Conservation (phyloP, 148 eudicot species). For the Chenopodium quinoa region DNA sequence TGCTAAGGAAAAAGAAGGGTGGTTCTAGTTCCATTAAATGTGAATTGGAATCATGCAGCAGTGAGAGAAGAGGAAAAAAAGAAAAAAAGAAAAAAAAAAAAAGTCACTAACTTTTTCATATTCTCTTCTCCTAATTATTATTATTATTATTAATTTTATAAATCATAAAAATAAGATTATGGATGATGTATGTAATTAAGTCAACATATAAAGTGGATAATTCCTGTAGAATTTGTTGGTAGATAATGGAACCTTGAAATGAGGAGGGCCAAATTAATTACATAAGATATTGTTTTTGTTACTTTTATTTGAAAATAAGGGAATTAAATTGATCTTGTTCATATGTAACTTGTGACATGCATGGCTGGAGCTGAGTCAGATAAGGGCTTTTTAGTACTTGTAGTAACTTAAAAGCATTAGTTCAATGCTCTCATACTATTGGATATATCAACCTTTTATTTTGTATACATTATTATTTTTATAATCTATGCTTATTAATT, state of each 20-base stretch:
- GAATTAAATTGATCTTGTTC: not conserved
- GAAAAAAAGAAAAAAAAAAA: not conserved
- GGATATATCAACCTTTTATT: not conserved
- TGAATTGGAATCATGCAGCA: constrained; percentile 10
- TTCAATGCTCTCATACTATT: constrained; percentile 2
- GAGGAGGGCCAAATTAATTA: not conserved
- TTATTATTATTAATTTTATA: not conserved
- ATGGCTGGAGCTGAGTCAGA: constrained; percentile 33
- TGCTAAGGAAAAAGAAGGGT: not conserved
- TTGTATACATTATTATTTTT: not conserved
- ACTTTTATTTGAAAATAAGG: constrained; percentile 4
- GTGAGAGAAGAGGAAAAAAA: not conserved
- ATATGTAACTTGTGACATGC: constrained; percentile 23
- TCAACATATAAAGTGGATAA: constrained; percentile 20
- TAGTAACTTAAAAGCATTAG: constrained; percentile 31
- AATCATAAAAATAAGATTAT: not conserved
- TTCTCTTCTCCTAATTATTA: not conserved
- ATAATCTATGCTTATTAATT: not conserved
- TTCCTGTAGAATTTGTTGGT: not conserved
- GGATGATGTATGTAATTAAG: constrained; percentile 18
- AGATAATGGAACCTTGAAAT: constrained; percentile 12
- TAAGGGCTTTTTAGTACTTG: constrained; percentile 24
- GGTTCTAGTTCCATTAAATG: constrained; percentile 10
- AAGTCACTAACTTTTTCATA: constrained; percentile 17
- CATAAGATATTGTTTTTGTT: not conserved